phyloP scores from a whole-genome alignment of 2,329 filamentous ascomycete genomes.

The Orbilia javanica region DNA sequence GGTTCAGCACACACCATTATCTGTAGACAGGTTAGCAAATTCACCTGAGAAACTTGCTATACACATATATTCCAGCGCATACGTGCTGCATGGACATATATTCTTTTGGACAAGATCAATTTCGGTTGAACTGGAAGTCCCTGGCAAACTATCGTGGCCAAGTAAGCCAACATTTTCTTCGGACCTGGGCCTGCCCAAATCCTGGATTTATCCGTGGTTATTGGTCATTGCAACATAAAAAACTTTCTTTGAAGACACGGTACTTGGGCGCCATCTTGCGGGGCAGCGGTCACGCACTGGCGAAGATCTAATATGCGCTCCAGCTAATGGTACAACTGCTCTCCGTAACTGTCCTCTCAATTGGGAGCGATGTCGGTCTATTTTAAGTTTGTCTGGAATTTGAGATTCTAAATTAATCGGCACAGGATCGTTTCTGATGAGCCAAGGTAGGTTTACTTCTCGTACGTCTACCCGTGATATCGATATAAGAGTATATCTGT shows the following conservation, averaged over 20 bases:
- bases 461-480: conserved; percentile 4
- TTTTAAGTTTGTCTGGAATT: conserved; percentile 17
- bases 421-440: no score
- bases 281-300: conserved; percentile 24
- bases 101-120: conserved; percentile 15
- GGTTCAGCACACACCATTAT: conserved; percentile 51
- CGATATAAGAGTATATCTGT: no score
- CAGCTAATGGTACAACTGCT: neutral
- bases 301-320: conserved; percentile 30
- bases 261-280: conserved; percentile 33
- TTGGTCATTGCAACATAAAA: neutral
- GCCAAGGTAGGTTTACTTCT: conserved; percentile 12
- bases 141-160: conserved; percentile 10
- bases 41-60: conserved; percentile 17
- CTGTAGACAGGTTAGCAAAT: conserved; percentile 24
- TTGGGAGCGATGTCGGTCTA: neutral
- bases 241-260: conserved; percentile 2
- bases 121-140: conserved; percentile 36
- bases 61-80: neutral
- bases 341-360: neutral
- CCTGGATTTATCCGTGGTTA: conserved; percentile 44
- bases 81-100: neutral
- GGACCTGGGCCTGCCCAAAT: conserved; percentile 5
- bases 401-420: conserved; percentile 3
- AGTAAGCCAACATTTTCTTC: neutral